Evolutionary conservation across 1,139 yeast species (phyloP), one percentile per base, ranked within the genome.

Genomic region (Geotrichum aggregatum): DNA sequence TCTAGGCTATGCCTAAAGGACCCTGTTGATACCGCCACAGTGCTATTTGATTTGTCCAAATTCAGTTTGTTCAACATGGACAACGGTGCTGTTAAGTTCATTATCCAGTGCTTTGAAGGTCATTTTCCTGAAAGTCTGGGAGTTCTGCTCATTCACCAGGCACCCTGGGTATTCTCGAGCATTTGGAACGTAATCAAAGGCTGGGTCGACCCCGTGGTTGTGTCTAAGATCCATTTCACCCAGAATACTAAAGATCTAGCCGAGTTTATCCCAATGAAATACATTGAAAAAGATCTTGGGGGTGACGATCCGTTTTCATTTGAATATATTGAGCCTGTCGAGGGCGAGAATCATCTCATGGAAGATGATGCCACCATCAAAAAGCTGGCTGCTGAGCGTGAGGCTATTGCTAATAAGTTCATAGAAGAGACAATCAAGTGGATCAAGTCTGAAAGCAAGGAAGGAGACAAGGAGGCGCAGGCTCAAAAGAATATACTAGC

Each of bases 121-220:
- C 89, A 87, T 66, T 88, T 87, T 66, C 96, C 96, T 1, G 96
- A 88, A 68, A 81, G 84, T 50, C 75, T 88, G 46, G 94, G 94
- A 16, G 78, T 78, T 51, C 69, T 88, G 50, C 74, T 86, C 63
- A 80, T 88, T 57, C 95, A 88, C 71, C 84, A 84, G 60, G 95
- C 96, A 0, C 96, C 96, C 3, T 86, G 95, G 94, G 77, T 88
- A 43, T 88, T 88, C 72, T 78, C 83, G 56, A 87, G 94, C 30
- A 84, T 87, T 57, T 88, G 96, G 96, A 82, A 80, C 56, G 77
- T 87, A 59, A 81, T 88, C 62, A 87, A 84, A 67, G 82, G 80
- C 59, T 87, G 95, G 95, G 72, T 88, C 53, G 95, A 88, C 63
- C 96, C 96, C 1, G 91, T 83, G 10, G 94, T 88, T 43, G 95